A percentile compares a stretch with the other conserved stretches of the same genome.
These are phyloP conservation scores for Cyberlindnera petersonii DNA, from an alignment of 805 yeast species.

Conservation along the genomic window DNA sequence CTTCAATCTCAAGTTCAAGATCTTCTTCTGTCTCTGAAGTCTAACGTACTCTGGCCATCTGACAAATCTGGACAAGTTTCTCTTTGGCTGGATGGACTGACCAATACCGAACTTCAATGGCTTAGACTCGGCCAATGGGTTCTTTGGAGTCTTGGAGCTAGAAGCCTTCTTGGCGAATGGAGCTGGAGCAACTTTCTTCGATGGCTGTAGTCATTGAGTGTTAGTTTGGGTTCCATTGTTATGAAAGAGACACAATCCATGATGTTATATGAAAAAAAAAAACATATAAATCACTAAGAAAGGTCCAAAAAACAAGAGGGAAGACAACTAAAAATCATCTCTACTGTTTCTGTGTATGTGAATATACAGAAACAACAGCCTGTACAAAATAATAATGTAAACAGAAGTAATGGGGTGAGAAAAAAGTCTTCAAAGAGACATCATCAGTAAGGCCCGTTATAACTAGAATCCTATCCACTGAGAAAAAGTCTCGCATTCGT, in stretches of 20 bases:
- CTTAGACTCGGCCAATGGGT: slow-evolving; percentile 85
- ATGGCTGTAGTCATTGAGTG: slow-evolving; percentile 5
- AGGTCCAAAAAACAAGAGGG: slow-evolving; percentile 1
- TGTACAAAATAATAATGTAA: slow-evolving; percentile 17
- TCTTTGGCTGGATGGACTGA: slow-evolving; percentile 90
- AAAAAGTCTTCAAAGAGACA: neutral
- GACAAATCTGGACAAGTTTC: slow-evolving; percentile 94
- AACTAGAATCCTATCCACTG: too few relatives aligned
- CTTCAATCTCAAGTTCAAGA: slow-evolving; percentile 91
- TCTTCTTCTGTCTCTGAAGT: slow-evolving; percentile 98
- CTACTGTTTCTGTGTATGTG: slow-evolving; percentile 4
- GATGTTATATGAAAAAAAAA: too few relatives aligned
- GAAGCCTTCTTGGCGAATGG: slow-evolving; percentile 78
- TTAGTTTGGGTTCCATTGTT: slow-evolving; percentile 3
- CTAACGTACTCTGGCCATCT: slow-evolving; percentile 99
- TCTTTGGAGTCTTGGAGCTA: slow-evolving; percentile 79
- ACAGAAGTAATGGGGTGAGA: slow-evolving; percentile 7
- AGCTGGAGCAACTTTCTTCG: slow-evolving; percentile 93
- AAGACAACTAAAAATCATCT: slow-evolving; percentile 3
- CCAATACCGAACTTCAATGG: slow-evolving; percentile 97
- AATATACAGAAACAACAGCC: too few relatives aligned
- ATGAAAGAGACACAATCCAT: too few relatives aligned
- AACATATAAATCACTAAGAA: neutral
- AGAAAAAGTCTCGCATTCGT: too few relatives aligned
- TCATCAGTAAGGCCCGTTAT: too few relatives aligned